Base-by-base conservation (phyloP, 768 basidiomycete species). In the Gyrodon lividus region DNA sequence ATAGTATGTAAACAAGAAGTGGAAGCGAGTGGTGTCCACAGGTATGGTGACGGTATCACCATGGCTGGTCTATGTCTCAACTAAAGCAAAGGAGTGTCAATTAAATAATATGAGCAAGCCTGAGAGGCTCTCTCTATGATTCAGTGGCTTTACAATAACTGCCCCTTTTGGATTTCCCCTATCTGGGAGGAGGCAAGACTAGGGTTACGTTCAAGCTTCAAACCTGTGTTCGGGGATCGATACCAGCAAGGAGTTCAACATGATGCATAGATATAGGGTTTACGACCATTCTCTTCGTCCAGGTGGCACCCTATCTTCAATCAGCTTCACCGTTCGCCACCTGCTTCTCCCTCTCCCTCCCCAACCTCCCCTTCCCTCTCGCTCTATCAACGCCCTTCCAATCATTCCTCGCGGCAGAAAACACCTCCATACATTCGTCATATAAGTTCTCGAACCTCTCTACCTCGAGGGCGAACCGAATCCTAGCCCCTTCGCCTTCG, bases 311-410 rank as follows among this genome's bases (percentile, higher is more conserved):
- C 17, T 33, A 31, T 24, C n/a, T 8, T 46, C 28, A 43, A 12
- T 16, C 44, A 1, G 51, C 38, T 19, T 44, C 23, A 31, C 45
- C 42, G 24, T 49, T 14, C 54, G 40, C 43, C 33, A 46, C 54
- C 40, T 65, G 48, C 35, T 75, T 80, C 52, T 66, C 73, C 63
- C 70, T 82, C 71, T 90, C 89, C 59, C 87, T 76, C 35, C 74
- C 74, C 42, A 92, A 61, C 58, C 90, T 72, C 3, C 90, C 90
- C 64, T 89, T 91, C 13, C 90, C 89, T 54, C 90, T 71, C 30
- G 83, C 83, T 52, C 73, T 57, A 23, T 91, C 84, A 2, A 92
- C 88, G 33, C 74, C 72, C n/a, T 68, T 67, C 88, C 89, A 92
- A 49, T 70, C 69, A 30, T 52, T 61, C 59, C 67, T 75, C 22